A percentile compares a stretch with the other conserved stretches of the same genome.
Conservation (phyloP, 2,329 filamentous ascomycete genomes). For the Cladosporium oxysporum region DNA sequence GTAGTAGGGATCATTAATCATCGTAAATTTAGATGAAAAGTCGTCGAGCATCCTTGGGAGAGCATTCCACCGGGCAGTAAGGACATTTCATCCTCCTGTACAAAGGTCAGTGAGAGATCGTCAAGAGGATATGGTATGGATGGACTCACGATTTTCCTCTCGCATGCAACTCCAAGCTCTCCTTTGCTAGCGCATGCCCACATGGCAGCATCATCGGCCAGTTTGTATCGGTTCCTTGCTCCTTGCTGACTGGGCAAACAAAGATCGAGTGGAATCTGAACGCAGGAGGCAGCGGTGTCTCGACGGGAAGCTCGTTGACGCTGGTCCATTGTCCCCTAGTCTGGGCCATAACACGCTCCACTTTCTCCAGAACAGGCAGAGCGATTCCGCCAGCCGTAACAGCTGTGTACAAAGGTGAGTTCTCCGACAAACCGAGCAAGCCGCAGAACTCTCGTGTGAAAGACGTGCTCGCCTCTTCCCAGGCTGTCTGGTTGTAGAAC, state of each 20-base stretch:
- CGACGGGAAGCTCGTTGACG: slow-evolving; percentile 78
- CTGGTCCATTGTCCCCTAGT: slow-evolving; percentile 96
- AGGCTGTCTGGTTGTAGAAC: slow-evolving; percentile 74
- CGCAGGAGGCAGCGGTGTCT: slow-evolving; percentile 64
- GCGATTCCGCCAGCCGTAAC: slow-evolving; percentile 91
- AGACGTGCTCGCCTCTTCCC: slow-evolving; percentile 79
- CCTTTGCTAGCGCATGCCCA: slow-evolving; percentile 87
- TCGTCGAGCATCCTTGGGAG: slow-evolving; percentile 72
- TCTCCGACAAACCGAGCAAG: slow-evolving; percentile 81
- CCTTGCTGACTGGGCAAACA: slow-evolving; percentile 95
- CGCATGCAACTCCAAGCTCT: slow-evolving; percentile 75
- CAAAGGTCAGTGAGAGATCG: not conserved
- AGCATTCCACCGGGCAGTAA: slow-evolving; percentile 86
- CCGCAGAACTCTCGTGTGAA: slow-evolving; percentile 69
- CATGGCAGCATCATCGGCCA: slow-evolving; percentile 97
- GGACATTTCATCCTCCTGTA: slow-evolving; percentile 80
- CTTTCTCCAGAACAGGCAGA: slow-evolving; percentile 83
- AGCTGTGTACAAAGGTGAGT: slow-evolving; percentile 90
- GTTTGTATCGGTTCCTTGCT: slow-evolving; percentile 89
- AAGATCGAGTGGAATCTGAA: slow-evolving; percentile 92
- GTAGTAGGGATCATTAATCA: not conserved
- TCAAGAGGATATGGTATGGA: not conserved
- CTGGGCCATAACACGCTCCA: slow-evolving; percentile 81
- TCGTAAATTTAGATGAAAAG: slow-evolving; percentile 48
- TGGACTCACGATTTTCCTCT: slow-evolving; percentile 58